These are phyloP conservation scores for Sporobolus alterniflorus DNA, from an alignment of 202 grass and related monocot species.

Conservation along the genomic window DNA sequence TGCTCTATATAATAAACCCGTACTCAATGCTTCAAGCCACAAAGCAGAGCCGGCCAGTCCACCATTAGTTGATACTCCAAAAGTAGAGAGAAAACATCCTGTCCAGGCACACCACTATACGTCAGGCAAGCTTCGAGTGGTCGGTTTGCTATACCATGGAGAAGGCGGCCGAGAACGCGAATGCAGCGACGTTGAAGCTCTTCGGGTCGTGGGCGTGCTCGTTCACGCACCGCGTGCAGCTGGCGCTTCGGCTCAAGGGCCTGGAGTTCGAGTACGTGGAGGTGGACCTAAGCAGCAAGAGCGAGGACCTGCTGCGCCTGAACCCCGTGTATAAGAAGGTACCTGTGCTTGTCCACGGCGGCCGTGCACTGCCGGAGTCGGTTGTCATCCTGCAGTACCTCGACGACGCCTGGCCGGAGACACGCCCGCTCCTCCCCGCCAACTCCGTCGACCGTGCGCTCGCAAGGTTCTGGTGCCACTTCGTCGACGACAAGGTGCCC, in stretches of 20 bases:
- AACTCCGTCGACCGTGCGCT: constrained; percentile 68
- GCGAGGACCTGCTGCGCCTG: constrained; percentile 52
- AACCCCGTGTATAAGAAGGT: too few species aligned
- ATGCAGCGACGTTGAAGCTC: constrained; percentile 48
- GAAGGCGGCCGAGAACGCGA: neutral
- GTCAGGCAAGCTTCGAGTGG: too few species aligned
- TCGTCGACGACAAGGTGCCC: constrained; percentile 78
- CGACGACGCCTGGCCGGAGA: constrained; percentile 51
- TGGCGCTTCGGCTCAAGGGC: constrained; percentile 79
- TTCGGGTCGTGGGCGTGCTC: constrained; percentile 89
- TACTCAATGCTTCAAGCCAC: too few species aligned
- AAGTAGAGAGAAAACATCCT: too few species aligned
- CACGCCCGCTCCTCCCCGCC: constrained; percentile 51
- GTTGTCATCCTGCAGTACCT: too few species aligned
- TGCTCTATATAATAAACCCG: too few species aligned
- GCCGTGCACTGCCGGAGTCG: too few species aligned
- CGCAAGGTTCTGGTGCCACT: constrained; percentile 88
- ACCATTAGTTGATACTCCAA: too few species aligned
- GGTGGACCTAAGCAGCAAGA: constrained; percentile 82
- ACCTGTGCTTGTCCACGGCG: too few species aligned
- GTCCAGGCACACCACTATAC: too few species aligned
- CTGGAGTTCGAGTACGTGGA: constrained; percentile 69
- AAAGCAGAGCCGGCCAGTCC: too few species aligned
- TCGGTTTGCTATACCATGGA: too few species aligned
- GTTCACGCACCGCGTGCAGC: constrained; percentile 91